phyloP scores from a whole-genome alignment of 768 basidiomycete species.

The Nevesoporus exiguus region DNA sequence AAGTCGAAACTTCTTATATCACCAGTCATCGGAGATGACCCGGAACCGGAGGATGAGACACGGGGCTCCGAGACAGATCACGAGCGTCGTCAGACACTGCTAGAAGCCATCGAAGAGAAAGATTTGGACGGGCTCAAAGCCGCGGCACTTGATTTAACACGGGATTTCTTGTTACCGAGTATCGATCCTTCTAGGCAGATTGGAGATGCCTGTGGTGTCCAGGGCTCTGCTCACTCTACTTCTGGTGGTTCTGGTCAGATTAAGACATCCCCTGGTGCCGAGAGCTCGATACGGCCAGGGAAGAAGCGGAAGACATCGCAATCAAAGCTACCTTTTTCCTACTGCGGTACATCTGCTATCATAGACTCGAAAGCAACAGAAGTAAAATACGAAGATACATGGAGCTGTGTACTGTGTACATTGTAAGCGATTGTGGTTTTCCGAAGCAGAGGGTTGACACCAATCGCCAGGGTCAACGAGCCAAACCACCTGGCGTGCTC shows the following conservation, averaged over 20 bases:
- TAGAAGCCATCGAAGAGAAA: slow-evolving; percentile 43
- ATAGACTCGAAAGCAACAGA: slow-evolving; percentile 16
- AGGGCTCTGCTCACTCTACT: background rate
- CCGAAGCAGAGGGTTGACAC: background rate
- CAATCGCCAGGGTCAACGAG: slow-evolving; percentile 46
- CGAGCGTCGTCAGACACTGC: slow-evolving; percentile 50
- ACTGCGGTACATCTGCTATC: background rate
- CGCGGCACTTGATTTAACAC: slow-evolving; percentile 43
- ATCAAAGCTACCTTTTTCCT: slow-evolving; percentile 13
- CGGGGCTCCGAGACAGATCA: slow-evolving; percentile 42
- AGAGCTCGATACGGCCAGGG: slow-evolving; percentile 2
- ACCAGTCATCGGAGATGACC: slow-evolving; percentile 26
- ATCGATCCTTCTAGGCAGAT: background rate
- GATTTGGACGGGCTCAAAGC: slow-evolving; percentile 44
- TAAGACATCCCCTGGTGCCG: background rate
- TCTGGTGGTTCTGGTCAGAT: background rate
- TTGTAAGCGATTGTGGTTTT: slow-evolving; percentile 43
- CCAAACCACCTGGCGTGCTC: slow-evolving; percentile 55
- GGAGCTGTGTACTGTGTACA: slow-evolving; percentile 62
- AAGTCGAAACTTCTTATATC: slow-evolving; percentile 13
- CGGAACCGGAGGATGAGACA: slow-evolving; percentile 38
- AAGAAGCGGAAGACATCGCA: slow-evolving; percentile 22
- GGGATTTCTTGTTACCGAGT: slow-evolving; percentile 47
- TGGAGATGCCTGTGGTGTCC: slow-evolving; percentile 1
- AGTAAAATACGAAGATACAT: slow-evolving; percentile 38